phyloP scores from a whole-genome alignment of 768 basidiomycete genomes.

The Udeniomyces megalosporus region DNA sequence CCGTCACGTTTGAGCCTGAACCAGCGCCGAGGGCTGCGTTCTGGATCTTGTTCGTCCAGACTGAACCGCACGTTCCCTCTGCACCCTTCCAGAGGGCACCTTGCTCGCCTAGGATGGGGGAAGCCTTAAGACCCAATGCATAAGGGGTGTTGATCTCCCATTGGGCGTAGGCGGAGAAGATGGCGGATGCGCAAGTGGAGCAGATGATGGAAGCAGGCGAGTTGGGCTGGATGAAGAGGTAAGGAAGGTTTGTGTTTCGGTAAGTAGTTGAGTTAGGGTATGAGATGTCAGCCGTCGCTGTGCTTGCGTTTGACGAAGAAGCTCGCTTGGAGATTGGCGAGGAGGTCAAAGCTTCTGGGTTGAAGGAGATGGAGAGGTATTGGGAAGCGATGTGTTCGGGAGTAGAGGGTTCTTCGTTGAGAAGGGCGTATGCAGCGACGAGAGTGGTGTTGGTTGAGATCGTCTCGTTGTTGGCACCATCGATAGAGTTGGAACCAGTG shows the following conservation, averaged over 20 bases:
- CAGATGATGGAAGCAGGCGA: slow-evolving; percentile 46
- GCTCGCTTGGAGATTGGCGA: slow-evolving; percentile 19
- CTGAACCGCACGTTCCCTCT: slow-evolving; percentile 45
- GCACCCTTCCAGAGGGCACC: slow-evolving; percentile 47
- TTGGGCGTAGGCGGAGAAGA: slow-evolving; percentile 58
- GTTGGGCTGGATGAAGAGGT: slow-evolving; percentile 54
- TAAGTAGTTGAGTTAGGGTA: slow-evolving; percentile 39
- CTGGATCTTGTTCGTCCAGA: slow-evolving; percentile 37
- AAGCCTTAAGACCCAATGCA: slow-evolving; percentile 52
- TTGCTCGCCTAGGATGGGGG: slow-evolving; percentile 52
- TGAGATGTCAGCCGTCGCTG: slow-evolving; percentile 20
- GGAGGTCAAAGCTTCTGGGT: not conserved
- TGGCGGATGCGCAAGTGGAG: slow-evolving; percentile 59
- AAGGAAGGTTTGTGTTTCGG: slow-evolving; percentile 39
- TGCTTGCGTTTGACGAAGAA: not conserved
- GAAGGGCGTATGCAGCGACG: slow-evolving; percentile 19
- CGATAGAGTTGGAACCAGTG: no score
- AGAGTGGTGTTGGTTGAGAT: slow-evolving; percentile 17
- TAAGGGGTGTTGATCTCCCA: slow-evolving; percentile 60
- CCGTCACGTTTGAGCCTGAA: not conserved
- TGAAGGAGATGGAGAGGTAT: slow-evolving; percentile 17
- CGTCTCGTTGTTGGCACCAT: slow-evolving; percentile 16
- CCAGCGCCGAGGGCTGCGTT: not conserved
- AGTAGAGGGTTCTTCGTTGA: slow-evolving; percentile 17
- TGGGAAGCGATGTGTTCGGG: slow-evolving; percentile 17